A percentile compares a stretch with the other conserved stretches of the same genome.
Conservation (phyloP, 257 asterid genomes). For the Lithospermum erythrorhizon region DNA sequence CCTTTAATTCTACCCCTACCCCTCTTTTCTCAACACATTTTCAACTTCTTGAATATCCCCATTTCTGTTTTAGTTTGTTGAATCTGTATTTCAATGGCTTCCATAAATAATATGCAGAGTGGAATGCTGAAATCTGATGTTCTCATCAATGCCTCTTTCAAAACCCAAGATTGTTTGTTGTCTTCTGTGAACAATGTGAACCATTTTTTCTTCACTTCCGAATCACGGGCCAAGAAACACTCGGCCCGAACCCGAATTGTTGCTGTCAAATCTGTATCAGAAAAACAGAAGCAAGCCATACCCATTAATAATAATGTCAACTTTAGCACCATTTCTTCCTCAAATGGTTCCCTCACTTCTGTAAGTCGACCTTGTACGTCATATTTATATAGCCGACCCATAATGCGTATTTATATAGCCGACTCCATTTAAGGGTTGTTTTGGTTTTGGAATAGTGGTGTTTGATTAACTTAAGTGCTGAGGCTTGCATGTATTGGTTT, state of each 20-base stretch:
- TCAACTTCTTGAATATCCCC: no score
- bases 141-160: neutral
- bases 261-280: constrained; percentile 23
- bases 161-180: constrained; percentile 15
- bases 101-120: constrained; percentile 29
- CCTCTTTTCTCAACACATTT: no score
- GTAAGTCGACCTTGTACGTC: constrained; percentile 32
- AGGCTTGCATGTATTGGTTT: neutral
- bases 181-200: constrained; percentile 27
- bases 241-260: constrained; percentile 3
- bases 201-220: constrained; percentile 25
- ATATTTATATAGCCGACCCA: no score
- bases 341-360: constrained; percentile 34
- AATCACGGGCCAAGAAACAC: constrained; percentile 14
- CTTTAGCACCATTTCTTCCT: constrained; percentile 16
- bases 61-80: no score
- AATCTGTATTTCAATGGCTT: constrained; percentile 13
- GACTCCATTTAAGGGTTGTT: neutral
- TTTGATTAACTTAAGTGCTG: neutral
- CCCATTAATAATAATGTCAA: constrained; percentile 12
- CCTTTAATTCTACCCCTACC: no score
- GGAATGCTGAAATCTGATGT: constrained; percentile 29
- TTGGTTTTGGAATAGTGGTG: neutral
- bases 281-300: constrained; percentile 10
- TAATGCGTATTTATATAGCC: no score